These are phyloP conservation scores for Amylostereum areolatum DNA, from an alignment of 1,284 basidiomycete genomes.

Conservation along the genomic window DNA sequence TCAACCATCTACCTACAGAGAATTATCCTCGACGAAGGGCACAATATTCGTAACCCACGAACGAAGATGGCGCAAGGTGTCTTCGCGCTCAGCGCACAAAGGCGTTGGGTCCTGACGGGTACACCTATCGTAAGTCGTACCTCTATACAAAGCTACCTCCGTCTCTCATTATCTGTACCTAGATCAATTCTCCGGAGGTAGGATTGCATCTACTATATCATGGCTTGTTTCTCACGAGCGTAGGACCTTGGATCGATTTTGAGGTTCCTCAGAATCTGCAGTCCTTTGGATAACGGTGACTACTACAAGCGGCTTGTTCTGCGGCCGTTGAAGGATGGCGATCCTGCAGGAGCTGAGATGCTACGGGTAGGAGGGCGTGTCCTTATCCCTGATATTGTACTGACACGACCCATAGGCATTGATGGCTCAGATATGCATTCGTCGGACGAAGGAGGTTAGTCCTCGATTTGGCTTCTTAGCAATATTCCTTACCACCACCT, in stretches of 20 bases:
- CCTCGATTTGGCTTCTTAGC: background rate
- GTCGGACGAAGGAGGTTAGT: slow-evolving; percentile 78
- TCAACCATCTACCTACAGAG: slow-evolving; percentile 35
- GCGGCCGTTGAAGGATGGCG: slow-evolving; percentile 65
- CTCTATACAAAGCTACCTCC: slow-evolving; percentile 6
- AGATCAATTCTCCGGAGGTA: slow-evolving; percentile 79
- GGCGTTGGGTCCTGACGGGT: slow-evolving; percentile 78
- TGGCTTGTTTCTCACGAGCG: background rate
- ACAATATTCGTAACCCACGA: slow-evolving; percentile 78
- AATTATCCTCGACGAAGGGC: slow-evolving; percentile 84
- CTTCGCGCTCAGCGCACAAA: slow-evolving; percentile 61
- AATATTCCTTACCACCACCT: slow-evolving; percentile 6
- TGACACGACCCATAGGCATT: slow-evolving; percentile 46
- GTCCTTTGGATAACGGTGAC: slow-evolving; percentile 74
- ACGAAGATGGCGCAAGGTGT: slow-evolving; percentile 80
- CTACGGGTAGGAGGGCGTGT: slow-evolving; percentile 46
- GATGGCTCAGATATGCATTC: slow-evolving; percentile 80
- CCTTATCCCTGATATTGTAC: background rate
- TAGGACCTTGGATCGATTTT: slow-evolving; percentile 84
- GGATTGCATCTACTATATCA: background rate
- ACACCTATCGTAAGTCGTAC: slow-evolving; percentile 72
- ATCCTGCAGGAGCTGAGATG: slow-evolving; percentile 60
- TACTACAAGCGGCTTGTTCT: slow-evolving; percentile 74
- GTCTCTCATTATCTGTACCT: background rate
- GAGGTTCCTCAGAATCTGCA: slow-evolving; percentile 76